phyloP scores from a whole-genome alignment of 2,329 filamentous ascomycete species.

The Cladophialophora exuberans region DNA sequence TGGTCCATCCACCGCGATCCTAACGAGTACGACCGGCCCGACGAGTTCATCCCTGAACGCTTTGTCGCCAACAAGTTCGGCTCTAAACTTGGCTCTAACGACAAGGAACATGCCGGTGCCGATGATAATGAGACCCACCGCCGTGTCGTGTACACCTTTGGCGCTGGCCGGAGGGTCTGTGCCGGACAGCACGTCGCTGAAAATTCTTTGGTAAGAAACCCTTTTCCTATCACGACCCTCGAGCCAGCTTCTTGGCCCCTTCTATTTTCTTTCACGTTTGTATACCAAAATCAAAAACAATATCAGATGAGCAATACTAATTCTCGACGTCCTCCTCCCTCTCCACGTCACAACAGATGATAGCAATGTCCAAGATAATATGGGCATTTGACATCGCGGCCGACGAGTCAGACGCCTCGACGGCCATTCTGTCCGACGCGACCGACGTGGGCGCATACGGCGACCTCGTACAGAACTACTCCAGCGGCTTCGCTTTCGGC shows the following conservation, averaged over 20 bases:
- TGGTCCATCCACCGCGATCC: slow-evolving; percentile 46
- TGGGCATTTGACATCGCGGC: not conserved
- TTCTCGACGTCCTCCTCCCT: not conserved
- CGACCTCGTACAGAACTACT: too few relatives aligned
- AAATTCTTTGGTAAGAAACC: slow-evolving; percentile 43
- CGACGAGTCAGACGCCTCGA: too few relatives aligned
- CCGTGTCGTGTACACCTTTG: slow-evolving; percentile 56
- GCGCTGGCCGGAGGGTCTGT: slow-evolving; percentile 53
- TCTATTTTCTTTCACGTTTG: too few relatives aligned
- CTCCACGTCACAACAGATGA: not conserved
- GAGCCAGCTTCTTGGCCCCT: too few relatives aligned
- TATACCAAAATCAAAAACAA: not conserved
- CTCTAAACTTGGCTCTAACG: slow-evolving; percentile 25
- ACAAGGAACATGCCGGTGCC: slow-evolving; percentile 39
- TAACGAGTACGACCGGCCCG: slow-evolving; percentile 44
- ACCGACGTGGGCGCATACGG: too few relatives aligned
- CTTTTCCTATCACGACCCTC: too few relatives aligned
- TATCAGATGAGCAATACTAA: not conserved
- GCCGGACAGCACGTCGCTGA: slow-evolving; percentile 39
- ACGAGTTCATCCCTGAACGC: slow-evolving; percentile 45
- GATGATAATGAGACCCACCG: slow-evolving; percentile 48
- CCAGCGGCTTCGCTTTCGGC: too few relatives aligned
- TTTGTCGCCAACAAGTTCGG: slow-evolving; percentile 18
- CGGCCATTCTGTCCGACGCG: too few relatives aligned
- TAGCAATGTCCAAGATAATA: not conserved